Evolutionary conservation across 2,329 filamentous ascomycete species (phyloP).

Genomic region (Ascochyta koolunga): DNA sequence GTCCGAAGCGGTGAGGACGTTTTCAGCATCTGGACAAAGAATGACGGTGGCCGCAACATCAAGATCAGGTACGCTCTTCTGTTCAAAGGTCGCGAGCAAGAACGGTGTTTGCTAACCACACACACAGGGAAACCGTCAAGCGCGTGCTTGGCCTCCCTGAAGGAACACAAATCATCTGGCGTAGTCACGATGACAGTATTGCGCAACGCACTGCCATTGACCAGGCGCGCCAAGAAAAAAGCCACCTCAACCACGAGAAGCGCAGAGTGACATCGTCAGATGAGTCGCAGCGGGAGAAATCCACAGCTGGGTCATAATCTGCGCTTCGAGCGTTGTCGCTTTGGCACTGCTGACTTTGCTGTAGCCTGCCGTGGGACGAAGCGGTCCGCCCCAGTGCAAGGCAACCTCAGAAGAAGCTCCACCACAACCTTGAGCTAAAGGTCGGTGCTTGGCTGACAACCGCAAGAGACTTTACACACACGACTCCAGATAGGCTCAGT

Average conservation of each 20-base stretch:
- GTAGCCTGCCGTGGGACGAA: neutral
- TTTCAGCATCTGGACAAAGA: conserved; percentile 95
- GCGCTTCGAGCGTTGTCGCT: conserved; percentile 13
- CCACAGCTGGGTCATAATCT: conserved; percentile 31
- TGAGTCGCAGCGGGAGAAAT: conserved; percentile 42
- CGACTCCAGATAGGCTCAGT: neutral
- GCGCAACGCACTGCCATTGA: conserved; percentile 89
- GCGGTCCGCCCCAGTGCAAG: neutral
- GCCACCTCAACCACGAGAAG: conserved; percentile 51
- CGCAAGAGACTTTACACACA: neutral
- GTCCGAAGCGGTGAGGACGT: conserved; percentile 96
- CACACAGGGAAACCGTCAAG: conserved; percentile 87
- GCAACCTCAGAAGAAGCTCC: neutral
- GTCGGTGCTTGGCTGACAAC: neutral
- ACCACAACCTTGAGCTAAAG: no score
- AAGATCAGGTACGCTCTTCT: conserved; percentile 79
- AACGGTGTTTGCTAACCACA: conserved; percentile 23
- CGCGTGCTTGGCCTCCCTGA: conserved; percentile 82
- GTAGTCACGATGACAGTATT: conserved; percentile 95
- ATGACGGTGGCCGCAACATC: conserved; percentile 88
- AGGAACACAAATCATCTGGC: conserved; percentile 92
- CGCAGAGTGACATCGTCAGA: conserved; percentile 50
- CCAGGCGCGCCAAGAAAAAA: conserved; percentile 88
- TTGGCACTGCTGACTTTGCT: conserved; percentile 9
- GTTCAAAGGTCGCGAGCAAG: no score